Evolutionary conservation across 352 stramenopile species (phyloP), one percentile per base, ranked within the genome.

Genomic region (Phytopythium vexans): DNA sequence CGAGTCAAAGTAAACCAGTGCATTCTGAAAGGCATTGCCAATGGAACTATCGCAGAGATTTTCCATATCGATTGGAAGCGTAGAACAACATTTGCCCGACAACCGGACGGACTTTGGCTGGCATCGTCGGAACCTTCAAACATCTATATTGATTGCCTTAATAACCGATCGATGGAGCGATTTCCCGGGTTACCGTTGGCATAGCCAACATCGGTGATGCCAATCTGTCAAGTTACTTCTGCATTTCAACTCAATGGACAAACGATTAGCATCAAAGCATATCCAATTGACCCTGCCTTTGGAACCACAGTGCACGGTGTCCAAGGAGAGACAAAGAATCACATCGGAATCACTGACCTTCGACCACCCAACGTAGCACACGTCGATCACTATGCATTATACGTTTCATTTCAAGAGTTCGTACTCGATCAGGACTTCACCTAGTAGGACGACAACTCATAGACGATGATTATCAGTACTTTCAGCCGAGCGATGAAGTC

Each of bases 131-230:
- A 35, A 10, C 52, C 52, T 6, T 3, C 4, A 3, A 66, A 60
- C 38, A 15, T 60, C 3, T 60, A 57, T 42, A 27, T 66, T 7
- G 21, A 56, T 6, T 47, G 60, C 5, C 1, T 44, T 43, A 54
- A 55, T 12, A 49, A 15, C 31, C 14, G 35, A 2, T 41, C 10
- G 2, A 5, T n/a, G 31, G 10, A 4, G 3, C 60, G 35, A 4
- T 68, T 59, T 27, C 3, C 50, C 12, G 12, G 14, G 1, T 37
- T 55, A 2, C 56, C 53, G 4, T 1, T 4, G 7, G 3, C 39
- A 9, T 70, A 54, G 56, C 57, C 56, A 6, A 3, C 49, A 0
- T 63, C 62, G 10, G 57, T 70, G 2, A 70, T 66, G 62, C 57
- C 52, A 0, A 33, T 68, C 0, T 33, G 8, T 4, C 51, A 60